Conservation (phyloP, 257 asterid species). For the Coffea eugenioides region DNA sequence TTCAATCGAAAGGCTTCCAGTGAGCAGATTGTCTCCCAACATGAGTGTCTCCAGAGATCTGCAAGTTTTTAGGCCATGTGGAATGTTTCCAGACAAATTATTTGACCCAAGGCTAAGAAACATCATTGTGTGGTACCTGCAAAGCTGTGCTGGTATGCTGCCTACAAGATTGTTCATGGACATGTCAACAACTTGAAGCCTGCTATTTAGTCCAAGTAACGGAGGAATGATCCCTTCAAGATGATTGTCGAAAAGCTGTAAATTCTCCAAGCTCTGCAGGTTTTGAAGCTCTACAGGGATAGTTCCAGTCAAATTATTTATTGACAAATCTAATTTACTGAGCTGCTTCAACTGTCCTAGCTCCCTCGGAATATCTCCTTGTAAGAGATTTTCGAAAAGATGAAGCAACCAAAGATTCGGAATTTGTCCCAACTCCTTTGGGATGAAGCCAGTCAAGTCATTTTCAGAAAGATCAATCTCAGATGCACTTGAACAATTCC, state of each 20-base stretch:
- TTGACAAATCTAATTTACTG: conserved; percentile 57
- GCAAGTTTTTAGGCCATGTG: conserved; percentile 74
- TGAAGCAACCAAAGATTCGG: conserved; percentile 58
- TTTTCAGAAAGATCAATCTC: conserved; percentile 87
- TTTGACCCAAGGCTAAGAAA: conserved; percentile 80
- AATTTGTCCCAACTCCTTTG: conserved; percentile 43
- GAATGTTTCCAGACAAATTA: conserved; percentile 66
- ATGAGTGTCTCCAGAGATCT: conserved; percentile 67
- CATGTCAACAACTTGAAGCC: conserved; percentile 58
- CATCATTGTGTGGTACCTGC: conserved; percentile 48
- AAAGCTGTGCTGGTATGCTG: conserved; percentile 60
- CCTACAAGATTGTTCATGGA: conserved; percentile 77
- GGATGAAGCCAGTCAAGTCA: conserved; percentile 56
- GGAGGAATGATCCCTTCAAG: conserved; percentile 70
- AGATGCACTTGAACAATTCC: conserved; percentile 53
- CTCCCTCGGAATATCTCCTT: conserved; percentile 61
- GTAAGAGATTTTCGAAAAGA: conserved; percentile 69
- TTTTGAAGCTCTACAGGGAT: conserved; percentile 65
- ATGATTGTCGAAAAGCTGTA: conserved; percentile 74
- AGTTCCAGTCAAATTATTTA: conserved; percentile 69
- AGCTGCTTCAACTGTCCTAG: conserved; percentile 53
- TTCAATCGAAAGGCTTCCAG: conserved; percentile 70
- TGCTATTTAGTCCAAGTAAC: conserved; percentile 56
- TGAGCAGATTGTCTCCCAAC: conserved; percentile 78
- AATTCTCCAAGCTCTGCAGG: conserved; percentile 50